Evolutionary conservation across 345 rosid genomes (phyloP), one percentile per base, ranked within the genome.

Genomic region (Eucalyptus guilfoylei): DNA sequence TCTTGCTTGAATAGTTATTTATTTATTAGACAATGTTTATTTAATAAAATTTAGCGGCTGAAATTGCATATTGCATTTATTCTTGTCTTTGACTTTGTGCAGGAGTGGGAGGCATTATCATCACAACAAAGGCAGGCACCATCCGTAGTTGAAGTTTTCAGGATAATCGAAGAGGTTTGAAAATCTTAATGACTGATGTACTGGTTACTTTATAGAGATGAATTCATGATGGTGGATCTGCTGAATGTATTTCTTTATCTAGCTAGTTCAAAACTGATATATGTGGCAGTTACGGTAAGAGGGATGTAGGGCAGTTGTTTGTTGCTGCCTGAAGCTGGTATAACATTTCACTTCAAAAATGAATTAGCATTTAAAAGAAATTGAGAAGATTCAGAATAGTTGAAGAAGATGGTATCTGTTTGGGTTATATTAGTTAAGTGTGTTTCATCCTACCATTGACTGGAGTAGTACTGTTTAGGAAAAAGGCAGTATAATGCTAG

Each of bases 71-170:
- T 9, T 80, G 62, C 64, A 90, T 54, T 88, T 60, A 32, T 87
- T 44, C 42, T 48, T n/a, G 34, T 76, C 76, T 52, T 47, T 87
- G 80, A 89, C 88, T 87, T 48, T 89, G 67, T 92, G 95, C 94
- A 98, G 99, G 97, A 96, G 86, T 98, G 99, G 99, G 98, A 96
- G 93, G 97, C 99, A 90, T 91, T 98, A 88, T 98, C 99, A 88
- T 93, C 90, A 92, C 99, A 98, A 88, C 98, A 98, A 90, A 96
- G 93, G 86, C 98, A 96, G 90, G 97, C 98, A 48, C 94, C 96
- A 89, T 98, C 99, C 49, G 91, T 95, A 88, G 93, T 98, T 87
- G 99, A 98, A 95, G 97, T 98, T 91, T 98, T 98, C 89, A 96
- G 99, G 94, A 98, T 98, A 40, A 91, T 98, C 86, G 99, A 98